These are phyloP conservation scores for Bolboschoenoplectus hybrid DNA, from an alignment of 202 grass and related monocot species.

Conservation along the genomic window DNA sequence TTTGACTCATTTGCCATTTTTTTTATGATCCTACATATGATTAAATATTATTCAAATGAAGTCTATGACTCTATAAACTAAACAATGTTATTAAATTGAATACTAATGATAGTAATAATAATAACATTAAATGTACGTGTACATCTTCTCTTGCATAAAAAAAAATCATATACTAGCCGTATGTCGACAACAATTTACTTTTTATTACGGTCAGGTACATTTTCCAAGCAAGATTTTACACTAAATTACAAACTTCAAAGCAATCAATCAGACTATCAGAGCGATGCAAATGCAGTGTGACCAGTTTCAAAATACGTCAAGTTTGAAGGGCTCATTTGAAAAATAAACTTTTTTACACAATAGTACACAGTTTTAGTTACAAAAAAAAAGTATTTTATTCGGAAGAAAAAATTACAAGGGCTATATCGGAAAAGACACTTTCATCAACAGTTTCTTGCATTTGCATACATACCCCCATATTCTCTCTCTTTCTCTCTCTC, in stretches of 20 bases:
- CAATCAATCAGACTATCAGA: too few species aligned
- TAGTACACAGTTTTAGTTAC: background rate
- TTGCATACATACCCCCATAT: background rate
- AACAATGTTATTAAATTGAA: too few species aligned
- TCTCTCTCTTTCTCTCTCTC: background rate
- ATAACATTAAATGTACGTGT: too few species aligned
- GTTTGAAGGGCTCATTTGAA: background rate
- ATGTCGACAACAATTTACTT: background rate
- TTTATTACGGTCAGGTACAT: background rate
- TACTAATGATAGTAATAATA: background rate
- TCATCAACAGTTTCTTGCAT: constrained; percentile 23
- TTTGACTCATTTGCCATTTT: too few species aligned
- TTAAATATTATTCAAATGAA: too few species aligned
- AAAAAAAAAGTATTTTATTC: background rate
- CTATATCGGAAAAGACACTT: background rate
- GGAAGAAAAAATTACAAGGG: background rate
- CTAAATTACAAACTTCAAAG: background rate
- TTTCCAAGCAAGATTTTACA: too few species aligned
- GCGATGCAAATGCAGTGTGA: too few species aligned
- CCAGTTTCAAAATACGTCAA: background rate
- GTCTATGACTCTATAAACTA: too few species aligned
- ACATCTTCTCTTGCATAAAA: too few species aligned
- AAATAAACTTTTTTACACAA: background rate
- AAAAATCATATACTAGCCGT: background rate
- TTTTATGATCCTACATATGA: too few species aligned